phyloP scores from a whole-genome alignment of 148 eudicot genomes.

The Polygonum maritimum region DNA sequence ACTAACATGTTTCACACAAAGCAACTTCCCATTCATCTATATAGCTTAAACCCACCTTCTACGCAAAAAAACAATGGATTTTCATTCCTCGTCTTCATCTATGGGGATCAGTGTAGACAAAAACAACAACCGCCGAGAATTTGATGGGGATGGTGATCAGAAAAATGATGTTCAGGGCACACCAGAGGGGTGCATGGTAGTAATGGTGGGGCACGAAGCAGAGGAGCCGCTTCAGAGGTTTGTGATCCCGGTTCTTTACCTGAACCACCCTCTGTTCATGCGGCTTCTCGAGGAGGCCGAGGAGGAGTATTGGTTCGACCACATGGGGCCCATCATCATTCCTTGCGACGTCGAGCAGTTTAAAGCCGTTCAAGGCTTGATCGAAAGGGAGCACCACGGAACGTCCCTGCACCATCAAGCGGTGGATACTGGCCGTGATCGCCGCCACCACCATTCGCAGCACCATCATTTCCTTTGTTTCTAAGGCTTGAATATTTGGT shows the following conservation, averaged over 20 bases:
- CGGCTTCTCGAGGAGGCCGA: slow-evolving; percentile 44
- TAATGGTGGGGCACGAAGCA: slow-evolving; percentile 30
- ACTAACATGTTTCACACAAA: no score
- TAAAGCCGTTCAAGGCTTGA: slow-evolving; percentile 23
- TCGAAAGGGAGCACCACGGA: slow-evolving; percentile 21
- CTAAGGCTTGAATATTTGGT: not conserved
- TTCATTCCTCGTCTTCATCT: not conserved
- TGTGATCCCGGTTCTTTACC: slow-evolving; percentile 36
- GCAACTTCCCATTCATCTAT: no score
- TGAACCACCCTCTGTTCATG: slow-evolving; percentile 46
- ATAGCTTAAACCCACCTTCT: no score
- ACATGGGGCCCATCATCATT: slow-evolving; percentile 42
- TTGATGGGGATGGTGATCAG: no score
- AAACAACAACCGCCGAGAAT: not conserved
- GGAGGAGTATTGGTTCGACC: slow-evolving; percentile 48
- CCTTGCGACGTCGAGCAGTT: slow-evolving; percentile 47
- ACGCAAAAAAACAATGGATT: no score
- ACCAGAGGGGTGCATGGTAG: slow-evolving; percentile 44
- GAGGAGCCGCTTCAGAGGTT: slow-evolving; percentile 38
- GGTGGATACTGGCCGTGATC: slow-evolving; percentile 1
- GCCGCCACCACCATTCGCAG: not conserved
- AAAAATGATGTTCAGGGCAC: slow-evolving; percentile 3
- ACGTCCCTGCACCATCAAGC: not conserved
- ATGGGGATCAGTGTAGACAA: not conserved
- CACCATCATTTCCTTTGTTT: not conserved